Conservation (phyloP, 1,284 basidiomycete genomes). For the Boletellus deceptivus region DNA sequence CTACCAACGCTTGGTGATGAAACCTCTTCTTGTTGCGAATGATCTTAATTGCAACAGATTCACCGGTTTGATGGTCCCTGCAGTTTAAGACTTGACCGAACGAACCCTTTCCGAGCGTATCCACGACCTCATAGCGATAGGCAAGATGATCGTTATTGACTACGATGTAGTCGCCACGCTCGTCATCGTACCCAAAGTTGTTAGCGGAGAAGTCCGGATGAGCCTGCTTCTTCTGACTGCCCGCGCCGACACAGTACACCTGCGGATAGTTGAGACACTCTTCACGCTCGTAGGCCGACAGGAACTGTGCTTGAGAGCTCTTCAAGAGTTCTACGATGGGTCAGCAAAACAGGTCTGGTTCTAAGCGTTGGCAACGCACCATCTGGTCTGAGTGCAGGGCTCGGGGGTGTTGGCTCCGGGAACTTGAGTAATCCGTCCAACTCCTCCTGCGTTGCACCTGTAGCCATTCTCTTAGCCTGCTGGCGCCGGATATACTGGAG, state of each 20-base stretch:
- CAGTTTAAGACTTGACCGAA: conserved; percentile 98
- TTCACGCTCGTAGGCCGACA: conserved; percentile 86
- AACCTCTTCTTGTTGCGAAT: conserved; percentile 99
- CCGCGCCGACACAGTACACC: conserved; percentile 83
- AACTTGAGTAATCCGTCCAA: conserved; percentile 89
- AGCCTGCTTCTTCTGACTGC: conserved; percentile 79
- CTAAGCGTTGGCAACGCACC: conserved; percentile 47
- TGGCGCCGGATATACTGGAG: conserved; percentile 88
- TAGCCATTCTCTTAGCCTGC: conserved; percentile 83
- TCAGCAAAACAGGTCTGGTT: conserved; percentile 5
- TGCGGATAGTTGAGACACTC: conserved; percentile 88
- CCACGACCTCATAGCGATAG: conserved; percentile 93
- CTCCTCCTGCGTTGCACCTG: conserved; percentile 81
- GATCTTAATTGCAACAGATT: conserved; percentile 97
- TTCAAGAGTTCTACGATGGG: conserved; percentile 54
- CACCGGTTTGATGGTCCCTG: conserved; percentile 94
- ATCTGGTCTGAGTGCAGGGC: conserved; percentile 64
- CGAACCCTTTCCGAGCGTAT: conserved; percentile 94
- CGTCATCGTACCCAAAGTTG: conserved; percentile 97
- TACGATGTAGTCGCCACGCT: conserved; percentile 95
- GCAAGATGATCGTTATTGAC: conserved; percentile 91
- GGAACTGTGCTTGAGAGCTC: conserved; percentile 56
- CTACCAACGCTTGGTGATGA: conserved; percentile 97
- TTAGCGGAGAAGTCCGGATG: conserved; percentile 73
- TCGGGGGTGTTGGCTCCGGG: conserved; percentile 84